phyloP scores from a whole-genome alignment of 345 rosid genomes.

The Populus deltoides region DNA sequence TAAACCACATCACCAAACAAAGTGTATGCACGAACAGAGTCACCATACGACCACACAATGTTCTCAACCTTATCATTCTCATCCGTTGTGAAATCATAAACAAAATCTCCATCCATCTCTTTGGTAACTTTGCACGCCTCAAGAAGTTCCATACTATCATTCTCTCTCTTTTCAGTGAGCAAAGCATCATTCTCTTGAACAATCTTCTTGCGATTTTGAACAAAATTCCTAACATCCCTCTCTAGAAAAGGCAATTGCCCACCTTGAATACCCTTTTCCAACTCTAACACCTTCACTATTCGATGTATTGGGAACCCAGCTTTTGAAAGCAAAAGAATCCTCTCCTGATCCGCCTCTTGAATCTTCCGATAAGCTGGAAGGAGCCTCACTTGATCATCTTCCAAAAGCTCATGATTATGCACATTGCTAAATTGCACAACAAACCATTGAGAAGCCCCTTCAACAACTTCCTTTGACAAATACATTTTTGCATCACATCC shows the following conservation, averaged over 20 bases:
- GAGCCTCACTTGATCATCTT: conserved; percentile 91
- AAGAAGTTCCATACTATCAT: conserved; percentile 64
- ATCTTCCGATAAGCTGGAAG: conserved; percentile 95
- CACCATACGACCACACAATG: conserved; percentile 82
- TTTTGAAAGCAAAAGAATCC: conserved; percentile 79
- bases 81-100: conserved; percentile 60
- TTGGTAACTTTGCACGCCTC: conserved; percentile 66
- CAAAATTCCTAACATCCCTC: conserved; percentile 90
- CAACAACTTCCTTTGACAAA: conserved; percentile 67
- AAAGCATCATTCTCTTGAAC: conserved; percentile 85
- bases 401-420: conserved; percentile 89
- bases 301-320: conserved; percentile 93
- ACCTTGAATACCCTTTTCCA: conserved; percentile 80
- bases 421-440: conserved; percentile 90
- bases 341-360: conserved; percentile 79
- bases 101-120: conserved; percentile 67
- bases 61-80: conserved; percentile 70
- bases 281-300: conserved; percentile 80
- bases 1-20: conserved; percentile 72
- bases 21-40: conserved; percentile 53
- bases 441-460: conserved; percentile 70
- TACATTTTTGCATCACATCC: conserved; percentile 94
- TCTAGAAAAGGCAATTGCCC: conserved; percentile 88
- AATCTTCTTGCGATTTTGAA: conserved; percentile 75
- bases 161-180: conserved; percentile 69